Conservation (phyloP, 208 protist species). For the Wallacemonas collosoma region DNA sequence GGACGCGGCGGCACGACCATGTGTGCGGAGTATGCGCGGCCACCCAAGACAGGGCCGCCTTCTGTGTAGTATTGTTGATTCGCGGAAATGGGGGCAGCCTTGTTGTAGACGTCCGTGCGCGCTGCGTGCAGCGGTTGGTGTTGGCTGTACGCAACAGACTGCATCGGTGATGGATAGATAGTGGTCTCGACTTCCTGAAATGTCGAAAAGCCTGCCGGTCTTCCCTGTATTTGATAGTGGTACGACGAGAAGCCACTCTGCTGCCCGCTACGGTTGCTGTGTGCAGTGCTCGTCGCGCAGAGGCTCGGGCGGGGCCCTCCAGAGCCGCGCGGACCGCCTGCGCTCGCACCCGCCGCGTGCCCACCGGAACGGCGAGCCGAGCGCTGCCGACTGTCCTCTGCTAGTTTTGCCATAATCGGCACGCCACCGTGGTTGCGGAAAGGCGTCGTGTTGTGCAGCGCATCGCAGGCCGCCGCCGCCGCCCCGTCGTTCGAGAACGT, state of each 20-base stretch:
- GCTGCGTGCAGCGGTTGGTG: conserved; percentile 7
- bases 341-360: background rate
- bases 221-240: background rate
- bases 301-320: background rate
- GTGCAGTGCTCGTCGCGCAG: conserved; percentile 10
- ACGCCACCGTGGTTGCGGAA: conserved; percentile 35
- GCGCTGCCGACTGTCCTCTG: conserved; percentile 44
- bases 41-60: background rate
- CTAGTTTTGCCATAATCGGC: conserved; percentile 58
- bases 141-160: conserved; percentile 16
- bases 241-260: conserved; percentile 9
- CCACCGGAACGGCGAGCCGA: conserved; percentile 22
- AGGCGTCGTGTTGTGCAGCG: conserved; percentile 48
- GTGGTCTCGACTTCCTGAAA: conserved; percentile 7
- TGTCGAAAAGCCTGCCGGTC: conserved; percentile 7
- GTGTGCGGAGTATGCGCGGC: conserved; percentile 2
- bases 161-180: conserved; percentile 11
- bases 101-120: conserved; percentile 12
- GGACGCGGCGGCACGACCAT: conserved; percentile 15
- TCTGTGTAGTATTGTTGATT: conserved; percentile 9
- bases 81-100: conserved; percentile 4
- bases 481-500: conserved; percentile 44
- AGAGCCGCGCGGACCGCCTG: background rate
- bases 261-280: conserved; percentile 2
- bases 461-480: conserved; percentile 44